These are phyloP conservation scores for Tardiomyces depauwii DNA, from an alignment of 1,139 yeast species.

Conservation along the genomic window DNA sequence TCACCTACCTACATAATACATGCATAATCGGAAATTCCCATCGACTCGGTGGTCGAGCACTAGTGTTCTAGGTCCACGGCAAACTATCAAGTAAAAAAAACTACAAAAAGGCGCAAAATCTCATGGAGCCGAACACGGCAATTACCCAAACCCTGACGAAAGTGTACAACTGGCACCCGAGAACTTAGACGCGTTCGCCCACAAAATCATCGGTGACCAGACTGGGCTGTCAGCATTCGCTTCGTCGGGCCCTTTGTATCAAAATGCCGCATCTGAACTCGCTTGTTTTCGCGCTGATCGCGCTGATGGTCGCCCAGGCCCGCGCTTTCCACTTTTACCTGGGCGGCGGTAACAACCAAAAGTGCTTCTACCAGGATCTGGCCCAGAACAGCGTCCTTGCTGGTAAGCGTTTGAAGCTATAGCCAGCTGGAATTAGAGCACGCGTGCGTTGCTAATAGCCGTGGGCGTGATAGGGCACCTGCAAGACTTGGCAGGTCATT, in stretches of 20 bases:
- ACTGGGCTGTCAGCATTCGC: too few relatives aligned
- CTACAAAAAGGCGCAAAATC: too few relatives aligned
- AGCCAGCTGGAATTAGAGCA: too few relatives aligned
- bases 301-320: conserved; percentile 13
- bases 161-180: not conserved
- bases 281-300: conserved; percentile 2
- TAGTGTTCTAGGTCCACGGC: not conserved
- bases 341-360: conserved; percentile 42
- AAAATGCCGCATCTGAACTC: not conserved
- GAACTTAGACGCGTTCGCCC: not conserved
- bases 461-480: not conserved
- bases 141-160: not conserved
- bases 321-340: conserved; percentile 40
- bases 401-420: conserved; percentile 29
- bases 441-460: too few relatives aligned
- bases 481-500: too few relatives aligned
- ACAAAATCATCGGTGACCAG: too few relatives aligned
- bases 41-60: too few relatives aligned
- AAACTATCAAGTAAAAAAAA: not conserved
- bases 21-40: too few relatives aligned
- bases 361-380: conserved; percentile 58
- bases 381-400: conserved; percentile 47
- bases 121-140: too few relatives aligned
- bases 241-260: too few relatives aligned
- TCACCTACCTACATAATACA: too few relatives aligned